Percentiles rank a stretch among this genome's conserved stretches.
phyloP scores from a whole-genome alignment of 768 basidiomycete genomes.

The Lentinula lateritia region DNA sequence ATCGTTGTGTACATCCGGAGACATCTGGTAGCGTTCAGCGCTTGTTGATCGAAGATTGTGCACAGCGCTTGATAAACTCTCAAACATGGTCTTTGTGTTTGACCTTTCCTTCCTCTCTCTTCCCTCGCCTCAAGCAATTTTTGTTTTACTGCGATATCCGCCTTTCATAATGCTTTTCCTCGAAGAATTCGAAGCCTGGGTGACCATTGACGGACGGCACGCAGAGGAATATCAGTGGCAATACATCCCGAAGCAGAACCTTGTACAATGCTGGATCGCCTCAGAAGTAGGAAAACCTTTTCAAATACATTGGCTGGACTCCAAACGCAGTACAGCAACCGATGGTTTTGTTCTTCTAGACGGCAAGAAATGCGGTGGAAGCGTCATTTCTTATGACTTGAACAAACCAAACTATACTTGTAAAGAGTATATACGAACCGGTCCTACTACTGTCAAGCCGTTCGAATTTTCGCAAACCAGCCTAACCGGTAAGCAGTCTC shows the following conservation, averaged over 20 bases:
- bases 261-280: not conserved
- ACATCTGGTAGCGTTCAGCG: too few species aligned
- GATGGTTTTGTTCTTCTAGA: not conserved
- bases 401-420: not conserved
- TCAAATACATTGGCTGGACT: not conserved
- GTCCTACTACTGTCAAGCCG: not conserved
- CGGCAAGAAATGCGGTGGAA: slow-evolving; percentile 1
- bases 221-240: not conserved
- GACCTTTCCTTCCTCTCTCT: too few species aligned
- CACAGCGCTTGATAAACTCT: too few species aligned
- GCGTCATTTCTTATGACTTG: not conserved
- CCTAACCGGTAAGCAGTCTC: not conserved
- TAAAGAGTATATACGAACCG: not conserved
- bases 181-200: not conserved
- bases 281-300: not conserved
- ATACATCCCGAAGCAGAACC: not conserved
- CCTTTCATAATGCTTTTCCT: not conserved
- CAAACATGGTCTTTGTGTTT: too few species aligned
- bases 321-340: not conserved
- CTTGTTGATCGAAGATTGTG: too few species aligned
- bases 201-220: not conserved
- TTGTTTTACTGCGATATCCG: not conserved
- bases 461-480: not conserved
- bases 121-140: not conserved
- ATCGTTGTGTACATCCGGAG: too few species aligned